Evolutionary conservation across 345 rosid species (phyloP), one percentile per base, ranked within the genome.

Genomic region (Jatropha curcas): DNA sequence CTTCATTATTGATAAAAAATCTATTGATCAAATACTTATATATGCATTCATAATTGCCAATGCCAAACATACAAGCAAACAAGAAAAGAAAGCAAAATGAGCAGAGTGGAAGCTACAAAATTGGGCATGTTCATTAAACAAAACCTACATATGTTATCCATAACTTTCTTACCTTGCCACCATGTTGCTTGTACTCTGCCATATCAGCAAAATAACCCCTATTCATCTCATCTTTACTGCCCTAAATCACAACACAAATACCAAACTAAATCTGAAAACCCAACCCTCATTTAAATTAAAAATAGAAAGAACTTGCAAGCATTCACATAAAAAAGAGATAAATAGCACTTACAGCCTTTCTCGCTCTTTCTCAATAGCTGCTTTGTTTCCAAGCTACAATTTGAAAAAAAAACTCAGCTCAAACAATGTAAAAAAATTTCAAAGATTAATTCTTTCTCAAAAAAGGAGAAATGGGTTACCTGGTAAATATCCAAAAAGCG

Each of bases 221-320:
- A 78, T 75, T 95, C 98, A 92, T 87, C 91, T 95, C 99, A 88
- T 92, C 99, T 22, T 79, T 71, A 91, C 99, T 95, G 98, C 87
- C 85, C 92, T 87, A 92, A 75, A 83, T 77, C 76, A 82, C 80
- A 83, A 51, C 46, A 22, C 43, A 63, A 43, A 60, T 57, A 27
- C 75, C 64, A 60, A 80, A 73, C 46, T 67, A 79, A 61, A 78
- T 2, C 16, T 30, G 56, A 22, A n/a, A n/a, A 57, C 8, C 27
- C 11, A 59, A 60, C 35, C 16, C 31, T 4, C 37, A 37, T 46
- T 2, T 13, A 68, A 35, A 76, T 45, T 10, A 48, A 27, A 14
- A 13, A 16, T 27, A 22, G 43, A 72, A 67, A 68, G 55, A 39
- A 72, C 7, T 7, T 27, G 25, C 24, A 74, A 57, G 8, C 28